A percentile compares a stretch with the other conserved stretches of the same genome.
These are phyloP conservation scores for Chrysophaeum taylorii DNA, from an alignment of 352 stramenopile genomes.

Conservation along the genomic window DNA sequence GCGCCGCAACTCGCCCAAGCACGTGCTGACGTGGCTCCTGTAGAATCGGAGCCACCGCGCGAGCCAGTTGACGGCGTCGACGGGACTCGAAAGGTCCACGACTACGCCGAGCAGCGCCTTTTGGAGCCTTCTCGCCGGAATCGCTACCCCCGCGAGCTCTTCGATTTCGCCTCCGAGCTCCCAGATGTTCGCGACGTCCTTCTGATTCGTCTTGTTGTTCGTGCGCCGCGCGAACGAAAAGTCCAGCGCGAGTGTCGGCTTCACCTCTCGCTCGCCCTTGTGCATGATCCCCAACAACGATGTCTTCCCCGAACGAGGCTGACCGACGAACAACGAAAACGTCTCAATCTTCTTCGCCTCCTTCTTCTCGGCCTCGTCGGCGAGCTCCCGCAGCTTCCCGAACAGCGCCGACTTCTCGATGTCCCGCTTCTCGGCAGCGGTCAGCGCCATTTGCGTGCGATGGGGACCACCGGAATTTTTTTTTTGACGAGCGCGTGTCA, in stretches of 20 bases:
- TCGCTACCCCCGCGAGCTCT: constrained; percentile 67
- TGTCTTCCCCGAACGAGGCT: constrained; percentile 54
- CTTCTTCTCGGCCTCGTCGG: neutral
- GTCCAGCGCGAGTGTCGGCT: constrained; percentile 75
- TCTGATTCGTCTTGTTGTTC: constrained; percentile 28
- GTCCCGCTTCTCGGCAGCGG: neutral
- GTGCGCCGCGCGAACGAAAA: constrained; percentile 67
- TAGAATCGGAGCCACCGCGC: constrained; percentile 47
- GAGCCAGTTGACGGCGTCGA: constrained; percentile 59
- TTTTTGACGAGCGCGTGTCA: too few relatives aligned
- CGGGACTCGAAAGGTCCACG: constrained; percentile 62
- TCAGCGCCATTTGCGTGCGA: too few relatives aligned
- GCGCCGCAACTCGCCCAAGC: constrained; percentile 38
- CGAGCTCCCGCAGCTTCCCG: neutral
- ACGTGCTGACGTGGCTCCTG: constrained; percentile 48
- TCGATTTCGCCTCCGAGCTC: constrained; percentile 66
- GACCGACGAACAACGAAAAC: constrained; percentile 28
- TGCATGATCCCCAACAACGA: constrained; percentile 49
- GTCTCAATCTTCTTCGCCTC: constrained; percentile 4
- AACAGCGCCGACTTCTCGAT: neutral
- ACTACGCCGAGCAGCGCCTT: constrained; percentile 61
- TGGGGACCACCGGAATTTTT: too few relatives aligned
- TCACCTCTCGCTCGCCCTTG: constrained; percentile 50
- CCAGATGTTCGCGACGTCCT: constrained; percentile 76
- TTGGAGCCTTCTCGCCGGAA: constrained; percentile 59